Evolutionary conservation across 371 early-diverging fungal species (phyloP), one percentile per base, ranked within the genome.

Genomic region (Apophysomyces ossiformis): DNA sequence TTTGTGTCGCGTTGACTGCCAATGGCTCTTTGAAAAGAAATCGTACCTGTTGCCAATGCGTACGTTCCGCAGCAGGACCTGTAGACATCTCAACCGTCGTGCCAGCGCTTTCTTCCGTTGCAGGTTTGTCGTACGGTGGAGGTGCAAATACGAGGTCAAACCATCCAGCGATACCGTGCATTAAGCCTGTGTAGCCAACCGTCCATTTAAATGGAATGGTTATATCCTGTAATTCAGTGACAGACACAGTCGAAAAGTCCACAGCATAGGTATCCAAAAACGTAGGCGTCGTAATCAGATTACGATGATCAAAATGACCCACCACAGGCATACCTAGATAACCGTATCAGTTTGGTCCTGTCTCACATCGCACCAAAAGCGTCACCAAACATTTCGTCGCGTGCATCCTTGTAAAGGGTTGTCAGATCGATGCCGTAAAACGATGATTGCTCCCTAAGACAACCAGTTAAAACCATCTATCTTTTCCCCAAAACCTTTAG

Each of bases 21-120:
- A 99, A 75, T 4, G 99, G 99, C 72, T 96, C 95, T 69, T 91
- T 90, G 58, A 98, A 89, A 56, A 98, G 69, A 78, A 99, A 93
- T 3, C 99, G 91, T 1, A 96, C 93, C 81, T 99, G 98, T 68
- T 99, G 97, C 99, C 99, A 99, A 73, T 99, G 99, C 1, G 99
- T 99, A 21, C 90, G 87, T 36, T 95, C 94, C 6, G 93, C 89
- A 16, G 81, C 69, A 4, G 97, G 98, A 0, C 89, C 86, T 2
- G 98, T 97, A 1, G 94, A 91, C 88, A 98, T 86, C 18, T 84
- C 82, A 26, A 77, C 60, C 11, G 82, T 69, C 37, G 82, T 78
- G 5, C 73, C 74, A 15, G 63, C 45, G 7, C 61, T 50, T 21
- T 50, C 54, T 13, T 64, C 67, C 1, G 68, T 39, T n/a, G 61